A percentile compares a stretch with the other conserved stretches of the same genome.
These are phyloP conservation scores for Cenococcum geophilum DNA, from an alignment of 495 filamentous ascomycete species.

Conservation along the genomic window DNA sequence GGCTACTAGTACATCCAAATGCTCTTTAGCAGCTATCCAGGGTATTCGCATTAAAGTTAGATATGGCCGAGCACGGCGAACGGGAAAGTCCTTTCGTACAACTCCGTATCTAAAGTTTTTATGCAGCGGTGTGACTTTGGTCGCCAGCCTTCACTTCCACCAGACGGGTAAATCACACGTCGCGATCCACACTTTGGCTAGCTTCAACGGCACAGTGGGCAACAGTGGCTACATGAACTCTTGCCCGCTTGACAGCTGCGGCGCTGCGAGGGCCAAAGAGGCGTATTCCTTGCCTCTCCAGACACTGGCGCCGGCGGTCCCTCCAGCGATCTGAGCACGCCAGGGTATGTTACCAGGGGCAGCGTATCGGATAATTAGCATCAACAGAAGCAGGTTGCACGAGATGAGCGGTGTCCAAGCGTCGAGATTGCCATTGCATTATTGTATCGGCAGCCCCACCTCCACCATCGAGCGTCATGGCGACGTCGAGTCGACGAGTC, in stretches of 20 bases:
- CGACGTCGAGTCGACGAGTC: background rate
- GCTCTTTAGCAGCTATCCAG: too few species aligned
- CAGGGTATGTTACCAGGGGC: background rate
- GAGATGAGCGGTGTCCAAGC: conserved; percentile 1
- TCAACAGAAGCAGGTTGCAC: background rate
- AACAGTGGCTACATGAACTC: background rate
- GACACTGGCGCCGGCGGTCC: background rate
- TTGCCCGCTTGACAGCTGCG: background rate
- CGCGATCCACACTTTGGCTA: too few species aligned
- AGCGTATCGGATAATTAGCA: background rate
- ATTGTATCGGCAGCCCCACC: background rate
- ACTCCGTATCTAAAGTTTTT: too few species aligned
- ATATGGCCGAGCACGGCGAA: too few species aligned
- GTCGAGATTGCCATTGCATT: conserved; percentile 1
- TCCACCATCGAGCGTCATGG: background rate
- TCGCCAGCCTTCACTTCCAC: too few species aligned
- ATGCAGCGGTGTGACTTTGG: too few species aligned
- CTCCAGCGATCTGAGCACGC: too few species aligned
- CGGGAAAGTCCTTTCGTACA: too few species aligned
- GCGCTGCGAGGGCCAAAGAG: background rate
- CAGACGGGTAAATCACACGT: too few species aligned
- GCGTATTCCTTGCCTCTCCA: background rate
- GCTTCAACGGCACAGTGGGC: background rate
- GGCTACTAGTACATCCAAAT: too few species aligned
- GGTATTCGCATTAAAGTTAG: too few species aligned